Percentiles rank a stretch among this genome's conserved stretches.
phyloP scores from a whole-genome alignment of 140 eudicot genomes.

The Flaveria floridana region DNA sequence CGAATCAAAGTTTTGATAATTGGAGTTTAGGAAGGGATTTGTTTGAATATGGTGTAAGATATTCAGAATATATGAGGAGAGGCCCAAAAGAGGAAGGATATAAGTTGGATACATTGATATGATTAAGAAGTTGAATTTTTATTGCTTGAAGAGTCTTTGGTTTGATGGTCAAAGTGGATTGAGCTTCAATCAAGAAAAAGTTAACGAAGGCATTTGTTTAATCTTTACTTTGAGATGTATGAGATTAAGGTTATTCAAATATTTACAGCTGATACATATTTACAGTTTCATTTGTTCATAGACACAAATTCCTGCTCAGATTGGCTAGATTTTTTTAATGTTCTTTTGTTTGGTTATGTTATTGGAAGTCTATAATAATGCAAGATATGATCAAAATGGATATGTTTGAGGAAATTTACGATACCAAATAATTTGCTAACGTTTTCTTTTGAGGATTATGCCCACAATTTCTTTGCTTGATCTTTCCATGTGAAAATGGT shows the following conservation, averaged over 20 bases:
- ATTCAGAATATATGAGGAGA: constrained; percentile 9
- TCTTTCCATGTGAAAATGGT: no score
- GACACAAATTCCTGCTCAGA: background rate
- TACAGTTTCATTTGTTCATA: background rate
- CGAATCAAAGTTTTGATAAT: no score
- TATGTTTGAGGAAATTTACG: background rate
- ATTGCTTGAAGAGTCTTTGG: background rate
- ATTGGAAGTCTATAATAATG: background rate
- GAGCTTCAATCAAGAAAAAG: no score
- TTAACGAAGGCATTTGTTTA: background rate
- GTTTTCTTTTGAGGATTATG: background rate
- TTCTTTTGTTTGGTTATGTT: background rate
- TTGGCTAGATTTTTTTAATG: background rate
- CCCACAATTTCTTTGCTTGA: background rate
- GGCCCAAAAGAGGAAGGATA: background rate
- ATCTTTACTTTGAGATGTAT: background rate
- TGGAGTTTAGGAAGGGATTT: background rate
- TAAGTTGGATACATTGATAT: no score
- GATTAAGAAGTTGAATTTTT: background rate
- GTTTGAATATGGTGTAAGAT: background rate
- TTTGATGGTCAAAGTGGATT: background rate
- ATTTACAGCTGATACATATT: background rate
- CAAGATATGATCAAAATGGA: background rate
- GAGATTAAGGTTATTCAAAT: background rate
- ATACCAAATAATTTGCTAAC: background rate